These are phyloP conservation scores for Boletellus emodensis DNA, from an alignment of 768 basidiomycete genomes.

Conservation along the genomic window DNA sequence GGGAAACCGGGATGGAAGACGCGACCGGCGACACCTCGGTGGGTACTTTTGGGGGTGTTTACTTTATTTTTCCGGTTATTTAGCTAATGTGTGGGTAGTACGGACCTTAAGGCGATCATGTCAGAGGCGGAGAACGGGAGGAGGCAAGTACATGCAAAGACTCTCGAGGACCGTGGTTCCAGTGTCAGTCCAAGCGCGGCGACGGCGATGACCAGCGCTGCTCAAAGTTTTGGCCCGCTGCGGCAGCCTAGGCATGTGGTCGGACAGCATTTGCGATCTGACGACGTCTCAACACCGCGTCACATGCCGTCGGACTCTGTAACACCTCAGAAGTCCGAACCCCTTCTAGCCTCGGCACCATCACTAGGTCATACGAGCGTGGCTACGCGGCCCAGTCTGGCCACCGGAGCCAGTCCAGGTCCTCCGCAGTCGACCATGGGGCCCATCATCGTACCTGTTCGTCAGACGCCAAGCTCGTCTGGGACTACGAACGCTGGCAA, in stretches of 20 bases:
- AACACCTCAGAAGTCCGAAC: conserved; percentile 4
- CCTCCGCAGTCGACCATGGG: conserved; percentile 42
- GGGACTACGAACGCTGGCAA: conserved; percentile 17
- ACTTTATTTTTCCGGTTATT: conserved; percentile 4
- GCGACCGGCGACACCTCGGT: conserved; percentile 47
- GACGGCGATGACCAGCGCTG: background rate
- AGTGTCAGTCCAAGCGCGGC: background rate
- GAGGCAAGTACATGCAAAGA: conserved; percentile 4
- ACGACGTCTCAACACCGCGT: conserved; percentile 5
- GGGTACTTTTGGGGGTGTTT: conserved; percentile 22
- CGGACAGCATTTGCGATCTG: conserved; percentile 7
- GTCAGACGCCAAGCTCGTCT: conserved; percentile 36
- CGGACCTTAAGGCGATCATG: conserved; percentile 84
- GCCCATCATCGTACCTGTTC: conserved; percentile 60
- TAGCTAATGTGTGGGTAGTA: conserved; percentile 37
- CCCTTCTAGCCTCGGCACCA: background rate
- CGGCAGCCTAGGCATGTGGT: background rate
- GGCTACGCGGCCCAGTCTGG: conserved; percentile 15
- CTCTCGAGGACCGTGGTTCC: conserved; percentile 2
- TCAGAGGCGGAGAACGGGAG: conserved; percentile 58
- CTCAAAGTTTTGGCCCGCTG: background rate
- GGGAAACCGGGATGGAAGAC: conserved; percentile 45
- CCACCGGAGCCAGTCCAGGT: conserved; percentile 21
- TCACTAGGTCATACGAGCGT: background rate
- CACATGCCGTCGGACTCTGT: conserved; percentile 8